Percentiles rank a stretch among this genome's conserved stretches.
These are phyloP conservation scores for Plectosphaerella sp. DNA, from an alignment of 2,329 filamentous ascomycete species.

Conservation along the genomic window DNA sequence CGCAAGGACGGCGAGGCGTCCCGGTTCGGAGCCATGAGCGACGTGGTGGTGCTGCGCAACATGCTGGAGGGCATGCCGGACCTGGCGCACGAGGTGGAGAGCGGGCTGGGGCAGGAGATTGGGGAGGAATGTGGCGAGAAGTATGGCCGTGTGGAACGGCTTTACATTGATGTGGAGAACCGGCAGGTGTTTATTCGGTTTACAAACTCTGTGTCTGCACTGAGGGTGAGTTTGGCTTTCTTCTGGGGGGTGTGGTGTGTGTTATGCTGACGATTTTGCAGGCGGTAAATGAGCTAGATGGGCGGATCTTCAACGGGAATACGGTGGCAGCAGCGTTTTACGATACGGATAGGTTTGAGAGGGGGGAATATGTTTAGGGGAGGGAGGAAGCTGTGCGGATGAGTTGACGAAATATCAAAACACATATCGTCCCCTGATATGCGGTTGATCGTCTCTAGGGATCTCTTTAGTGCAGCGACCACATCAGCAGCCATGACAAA, in stretches of 20 bases:
- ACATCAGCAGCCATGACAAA: no score
- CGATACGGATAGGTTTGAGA: slow-evolving; percentile 76
- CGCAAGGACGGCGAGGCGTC: slow-evolving; percentile 36
- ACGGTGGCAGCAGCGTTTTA: slow-evolving; percentile 79
- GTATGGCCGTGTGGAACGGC: slow-evolving; percentile 79
- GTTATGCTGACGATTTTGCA: slow-evolving; percentile 23
- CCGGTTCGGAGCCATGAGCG: slow-evolving; percentile 69
- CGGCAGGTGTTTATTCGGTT: slow-evolving; percentile 89
- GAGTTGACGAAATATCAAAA: no score
- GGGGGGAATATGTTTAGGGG: slow-evolving; percentile 46
- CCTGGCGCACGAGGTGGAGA: slow-evolving; percentile 71
- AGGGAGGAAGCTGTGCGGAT: not conserved
- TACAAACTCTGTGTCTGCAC: slow-evolving; percentile 75
- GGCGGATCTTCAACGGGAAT: slow-evolving; percentile 84
- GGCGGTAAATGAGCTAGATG: slow-evolving; percentile 87
- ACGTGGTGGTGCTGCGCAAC: slow-evolving; percentile 75
- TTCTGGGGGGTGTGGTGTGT: not conserved
- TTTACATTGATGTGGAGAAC: slow-evolving; percentile 65
- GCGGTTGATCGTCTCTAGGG: no score
- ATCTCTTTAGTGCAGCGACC: slow-evolving; percentile 10
- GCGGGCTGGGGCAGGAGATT: slow-evolving; percentile 83
- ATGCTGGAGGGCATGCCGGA: slow-evolving; percentile 84
- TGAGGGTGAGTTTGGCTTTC: slow-evolving; percentile 58
- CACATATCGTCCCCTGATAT: no score
- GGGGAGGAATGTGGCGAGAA: slow-evolving; percentile 88